These are phyloP conservation scores for Grosmannia huntii DNA, from an alignment of 2,329 filamentous ascomycete species.

Conservation along the genomic window DNA sequence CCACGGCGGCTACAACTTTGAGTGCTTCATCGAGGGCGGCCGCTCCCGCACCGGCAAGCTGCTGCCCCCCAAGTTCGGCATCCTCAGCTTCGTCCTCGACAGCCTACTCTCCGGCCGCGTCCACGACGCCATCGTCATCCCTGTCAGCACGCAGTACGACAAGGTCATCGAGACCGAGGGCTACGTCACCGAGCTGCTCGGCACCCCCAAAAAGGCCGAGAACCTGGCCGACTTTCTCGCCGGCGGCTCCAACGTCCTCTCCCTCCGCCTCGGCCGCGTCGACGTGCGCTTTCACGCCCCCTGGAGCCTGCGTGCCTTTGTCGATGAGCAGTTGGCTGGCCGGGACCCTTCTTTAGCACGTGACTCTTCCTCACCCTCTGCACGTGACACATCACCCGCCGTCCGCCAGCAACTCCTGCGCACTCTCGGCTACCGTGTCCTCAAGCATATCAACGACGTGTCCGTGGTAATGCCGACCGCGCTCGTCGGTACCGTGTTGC, in stretches of 20 bases:
- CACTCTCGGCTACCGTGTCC: conserved; percentile 80
- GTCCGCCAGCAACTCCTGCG: conserved; percentile 63
- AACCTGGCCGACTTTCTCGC: conserved; percentile 84
- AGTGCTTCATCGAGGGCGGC: conserved; percentile 95
- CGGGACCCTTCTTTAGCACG: neutral
- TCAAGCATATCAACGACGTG: conserved; percentile 89
- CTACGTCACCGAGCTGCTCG: conserved; percentile 87
- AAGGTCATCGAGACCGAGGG: conserved; percentile 98
- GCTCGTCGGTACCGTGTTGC: conserved; percentile 80
- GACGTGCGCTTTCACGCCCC: conserved; percentile 95
- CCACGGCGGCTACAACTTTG: conserved; percentile 84
- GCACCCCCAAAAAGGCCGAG: conserved; percentile 90
- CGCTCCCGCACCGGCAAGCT: conserved; percentile 89
- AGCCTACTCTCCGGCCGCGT: conserved; percentile 80
- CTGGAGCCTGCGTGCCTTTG: conserved; percentile 77
- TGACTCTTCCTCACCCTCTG: no score
- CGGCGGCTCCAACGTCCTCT: conserved; percentile 71
- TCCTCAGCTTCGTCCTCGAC: conserved; percentile 82
- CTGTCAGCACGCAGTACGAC: conserved; percentile 95
- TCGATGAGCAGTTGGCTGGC: conserved; percentile 55
- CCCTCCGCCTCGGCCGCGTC: conserved; percentile 76
- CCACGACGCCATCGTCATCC: conserved; percentile 83
- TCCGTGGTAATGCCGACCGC: conserved; percentile 98
- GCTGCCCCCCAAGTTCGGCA: conserved; percentile 87
- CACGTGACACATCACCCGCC: conserved; percentile 24